Percentiles rank a stretch among this genome's conserved stretches.
These are phyloP conservation scores for Pugionium dolabratum DNA, from an alignment of 345 rosid species.

Conservation along the genomic window DNA sequence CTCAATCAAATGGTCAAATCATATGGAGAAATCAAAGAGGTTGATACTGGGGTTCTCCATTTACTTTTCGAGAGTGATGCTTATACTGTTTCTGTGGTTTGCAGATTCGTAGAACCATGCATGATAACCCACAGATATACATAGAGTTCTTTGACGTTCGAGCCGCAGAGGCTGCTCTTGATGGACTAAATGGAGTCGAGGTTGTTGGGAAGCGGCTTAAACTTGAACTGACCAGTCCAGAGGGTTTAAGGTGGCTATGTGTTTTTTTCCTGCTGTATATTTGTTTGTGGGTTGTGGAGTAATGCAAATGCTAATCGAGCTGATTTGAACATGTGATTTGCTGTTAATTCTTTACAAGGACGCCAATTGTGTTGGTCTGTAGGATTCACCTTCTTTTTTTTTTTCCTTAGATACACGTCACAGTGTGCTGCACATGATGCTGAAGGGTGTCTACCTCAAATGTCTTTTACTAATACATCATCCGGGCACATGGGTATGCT, in stretches of 20 bases:
- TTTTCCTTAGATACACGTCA: slow-evolving; percentile 49
- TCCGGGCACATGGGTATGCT: slow-evolving; percentile 55
- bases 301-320: slow-evolving; percentile 11
- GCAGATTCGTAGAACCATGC: slow-evolving; percentile 67
- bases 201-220: slow-evolving; percentile 77
- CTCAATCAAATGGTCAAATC: slow-evolving; percentile 52
- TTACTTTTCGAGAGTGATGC: slow-evolving; percentile 16
- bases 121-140: slow-evolving; percentile 57
- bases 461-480: slow-evolving; percentile 48
- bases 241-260: slow-evolving; percentile 50
- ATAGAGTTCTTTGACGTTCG: slow-evolving; percentile 81
- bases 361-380: slow-evolving; percentile 9
- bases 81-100: slow-evolving; percentile 32
- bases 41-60: slow-evolving; percentile 27
- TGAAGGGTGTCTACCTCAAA: slow-evolving; percentile 46
- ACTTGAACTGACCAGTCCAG: slow-evolving; percentile 59
- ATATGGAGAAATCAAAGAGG: slow-evolving; percentile 77
- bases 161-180: slow-evolving; percentile 81
- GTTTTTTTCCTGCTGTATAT: slow-evolving; percentile 19
- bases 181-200: slow-evolving; percentile 58
- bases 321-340: slow-evolving; percentile 22
- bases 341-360: slow-evolving; percentile 19
- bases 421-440: slow-evolving; percentile 55
- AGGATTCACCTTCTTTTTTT: slow-evolving; percentile 16
- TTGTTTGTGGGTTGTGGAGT: slow-evolving; percentile 19